phyloP scores from a whole-genome alignment of 768 basidiomycete species.

The Dendrothele bispora region DNA sequence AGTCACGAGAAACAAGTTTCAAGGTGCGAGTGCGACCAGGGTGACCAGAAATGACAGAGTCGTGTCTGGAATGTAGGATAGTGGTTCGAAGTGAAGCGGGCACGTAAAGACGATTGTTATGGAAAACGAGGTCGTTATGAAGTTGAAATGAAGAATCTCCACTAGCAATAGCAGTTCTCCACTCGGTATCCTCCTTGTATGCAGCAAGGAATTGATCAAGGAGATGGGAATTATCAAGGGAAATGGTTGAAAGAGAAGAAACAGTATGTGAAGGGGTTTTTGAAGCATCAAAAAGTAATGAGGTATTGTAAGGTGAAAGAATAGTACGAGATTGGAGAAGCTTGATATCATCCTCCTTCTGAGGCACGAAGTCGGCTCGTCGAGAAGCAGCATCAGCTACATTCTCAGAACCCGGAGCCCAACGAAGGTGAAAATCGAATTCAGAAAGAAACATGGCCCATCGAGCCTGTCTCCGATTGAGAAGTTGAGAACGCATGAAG shows the following conservation, averaged over 20 bases:
- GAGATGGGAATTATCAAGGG: slow-evolving; percentile 16
- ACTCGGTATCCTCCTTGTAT: slow-evolving; percentile 11
- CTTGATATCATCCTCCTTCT: slow-evolving; percentile 17
- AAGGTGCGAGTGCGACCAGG: slow-evolving; percentile 34
- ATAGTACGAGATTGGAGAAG: slow-evolving; percentile 12
- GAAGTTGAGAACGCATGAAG: slow-evolving; percentile 36
- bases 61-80: slow-evolving; percentile 34
- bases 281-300: slow-evolving; percentile 1
- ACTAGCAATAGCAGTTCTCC: slow-evolving; percentile 12
- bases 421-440: slow-evolving; percentile 34
- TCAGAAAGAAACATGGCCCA: slow-evolving; percentile 45
- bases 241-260: slow-evolving; percentile 20
- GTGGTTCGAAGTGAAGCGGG: slow-evolving; percentile 27
- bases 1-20: slow-evolving; percentile 30
- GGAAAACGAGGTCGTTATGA: slow-evolving; percentile 18
- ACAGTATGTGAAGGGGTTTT: slow-evolving; percentile 8
- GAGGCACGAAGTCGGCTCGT: slow-evolving; percentile 27
- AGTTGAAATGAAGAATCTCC: slow-evolving; percentile 10
- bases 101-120: slow-evolving; percentile 27
- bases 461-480: slow-evolving; percentile 44
- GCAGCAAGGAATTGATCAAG: slow-evolving; percentile 14
- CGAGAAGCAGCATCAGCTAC: slow-evolving; percentile 31
- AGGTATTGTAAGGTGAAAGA: slow-evolving; percentile 11
- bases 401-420: slow-evolving; percentile 26
- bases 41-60: slow-evolving; percentile 38